Percentiles rank a stretch among this genome's conserved stretches.
Conservation (phyloP, 1,139 yeast genomes). For the Candida sp. region DNA sequence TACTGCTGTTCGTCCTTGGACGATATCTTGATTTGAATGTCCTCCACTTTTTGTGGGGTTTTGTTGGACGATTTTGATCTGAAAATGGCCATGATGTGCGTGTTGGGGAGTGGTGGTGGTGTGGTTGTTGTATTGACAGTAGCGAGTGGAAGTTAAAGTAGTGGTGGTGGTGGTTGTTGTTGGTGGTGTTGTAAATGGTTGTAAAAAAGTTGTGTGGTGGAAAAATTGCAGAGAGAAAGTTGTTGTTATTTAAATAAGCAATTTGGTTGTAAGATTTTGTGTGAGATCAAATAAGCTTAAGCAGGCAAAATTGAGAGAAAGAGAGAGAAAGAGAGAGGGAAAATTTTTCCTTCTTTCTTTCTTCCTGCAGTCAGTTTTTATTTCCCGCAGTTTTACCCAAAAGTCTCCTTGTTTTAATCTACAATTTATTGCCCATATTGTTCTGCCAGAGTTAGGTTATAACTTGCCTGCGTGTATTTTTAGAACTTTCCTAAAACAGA, state of each 20-base stretch:
- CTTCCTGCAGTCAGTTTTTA: neutral
- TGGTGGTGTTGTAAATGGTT: neutral
- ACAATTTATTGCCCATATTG: neutral
- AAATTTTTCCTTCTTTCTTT: neutral
- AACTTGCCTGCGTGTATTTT: neutral
- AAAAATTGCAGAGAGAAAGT: neutral
- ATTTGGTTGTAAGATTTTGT: neutral
- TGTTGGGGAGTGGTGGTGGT: neutral
- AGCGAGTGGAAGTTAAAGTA: neutral
- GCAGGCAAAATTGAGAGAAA: too few relatives aligned
- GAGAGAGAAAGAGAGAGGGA: neutral
- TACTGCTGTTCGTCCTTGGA: conserved; percentile 27
- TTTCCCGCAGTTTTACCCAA: too few relatives aligned
- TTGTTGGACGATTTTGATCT: conserved; percentile 34
- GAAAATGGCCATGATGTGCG: conserved; percentile 40
- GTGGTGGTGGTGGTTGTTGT: neutral
- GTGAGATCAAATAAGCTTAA: neutral
- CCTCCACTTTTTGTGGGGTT: conserved; percentile 13
- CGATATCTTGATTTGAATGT: conserved; percentile 41
- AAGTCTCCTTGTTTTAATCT: neutral
- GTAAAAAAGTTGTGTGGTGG: neutral
- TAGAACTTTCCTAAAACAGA: neutral
- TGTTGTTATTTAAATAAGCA: neutral
- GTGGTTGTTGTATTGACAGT: neutral
- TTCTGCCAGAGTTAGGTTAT: neutral